Evolutionary conservation across 73 alveolate genomes (phyloP), one percentile per base, ranked within the genome.

Genomic region (Paramecium primaurelia): DNA sequence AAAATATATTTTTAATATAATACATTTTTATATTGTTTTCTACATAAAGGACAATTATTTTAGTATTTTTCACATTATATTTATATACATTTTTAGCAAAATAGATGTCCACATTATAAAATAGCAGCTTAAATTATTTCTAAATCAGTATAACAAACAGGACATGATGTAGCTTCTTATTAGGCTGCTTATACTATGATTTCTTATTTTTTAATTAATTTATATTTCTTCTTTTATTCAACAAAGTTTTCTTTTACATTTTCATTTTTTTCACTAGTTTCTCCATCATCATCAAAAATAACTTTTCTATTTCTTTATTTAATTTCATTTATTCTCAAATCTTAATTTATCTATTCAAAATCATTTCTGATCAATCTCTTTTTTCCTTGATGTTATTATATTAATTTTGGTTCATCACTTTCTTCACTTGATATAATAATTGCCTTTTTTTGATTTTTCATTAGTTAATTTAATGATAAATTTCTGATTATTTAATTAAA

Each of bases 11-110:
- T 26, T 40, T 64, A 25, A 54, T 18, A 54, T 28, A 11, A 22
- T 64, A 64, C 84, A 64, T 64, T 64, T 64, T 64, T 7, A 64
- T 64, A 64, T 64, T 32, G 28, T 64, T 64, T 64, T 64, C 84
- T 64, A 34, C 84, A 64, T 9, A 64, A 64, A 34, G 84, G 84
- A 64, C 84, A 64, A 64, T 64, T 64, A 64, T 64, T 64, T 64
- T 54, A 64, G 84, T 64, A 64, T 64, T 64, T 64, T 64, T 64
- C 84, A 28, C 84, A 64, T 32, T 64, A 64, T 64, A 34, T 64
- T 64, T 64, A 32, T 64, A 64, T 34, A 64, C 84, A 64, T 32
- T 28, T 34, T 34, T 64, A 26, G 12, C 84, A 64, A 34, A 64
- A 64, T 12, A 64, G 20, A 28, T 64, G 84, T 32, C 84, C 84